Conservation (phyloP, 345 rosid genomes). For the Salix koriyanagi region DNA sequence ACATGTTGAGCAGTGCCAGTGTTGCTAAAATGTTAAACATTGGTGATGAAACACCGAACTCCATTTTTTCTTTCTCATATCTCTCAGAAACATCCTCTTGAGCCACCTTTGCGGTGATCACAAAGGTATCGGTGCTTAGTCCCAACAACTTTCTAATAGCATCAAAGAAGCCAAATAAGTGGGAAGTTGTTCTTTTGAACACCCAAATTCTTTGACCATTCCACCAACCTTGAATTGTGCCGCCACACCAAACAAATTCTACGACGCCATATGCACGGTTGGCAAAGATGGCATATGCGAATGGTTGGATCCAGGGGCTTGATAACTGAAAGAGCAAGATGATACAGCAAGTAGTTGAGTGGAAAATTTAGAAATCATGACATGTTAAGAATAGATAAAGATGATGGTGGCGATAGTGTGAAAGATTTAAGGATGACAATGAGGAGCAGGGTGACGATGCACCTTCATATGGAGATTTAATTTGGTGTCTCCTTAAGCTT, state of each 20-base stretch:
- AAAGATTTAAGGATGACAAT: too few relatives aligned
- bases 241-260: slow-evolving; percentile 52
- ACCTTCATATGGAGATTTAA: too few relatives aligned
- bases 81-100: slow-evolving; percentile 49
- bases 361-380: too few relatives aligned
- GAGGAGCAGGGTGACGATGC: too few relatives aligned
- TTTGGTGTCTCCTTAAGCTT: too few relatives aligned
- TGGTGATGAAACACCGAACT: slow-evolving; percentile 61
- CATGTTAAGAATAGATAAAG: too few relatives aligned
- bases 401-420: too few relatives aligned
- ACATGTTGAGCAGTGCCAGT: slow-evolving; percentile 51
- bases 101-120: slow-evolving; percentile 59
- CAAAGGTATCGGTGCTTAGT: slow-evolving; percentile 42
- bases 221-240: slow-evolving; percentile 73
- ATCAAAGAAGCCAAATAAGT: slow-evolving; percentile 53
- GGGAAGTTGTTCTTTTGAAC: slow-evolving; percentile 65
- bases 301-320: slow-evolving; percentile 62
- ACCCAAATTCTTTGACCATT: slow-evolving; percentile 71
- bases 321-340: slow-evolving; percentile 33
- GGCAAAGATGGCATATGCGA: slow-evolving; percentile 38
- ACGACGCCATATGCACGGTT: slow-evolving; percentile 35
- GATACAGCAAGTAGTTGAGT: too few relatives aligned
- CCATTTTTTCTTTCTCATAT: slow-evolving; percentile 57
- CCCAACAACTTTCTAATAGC: slow-evolving; percentile 42
- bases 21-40: slow-evolving; percentile 59